Base-by-base conservation (phyloP, 176 grass and related monocot genomes). In the Triticum timopheevii region DNA sequence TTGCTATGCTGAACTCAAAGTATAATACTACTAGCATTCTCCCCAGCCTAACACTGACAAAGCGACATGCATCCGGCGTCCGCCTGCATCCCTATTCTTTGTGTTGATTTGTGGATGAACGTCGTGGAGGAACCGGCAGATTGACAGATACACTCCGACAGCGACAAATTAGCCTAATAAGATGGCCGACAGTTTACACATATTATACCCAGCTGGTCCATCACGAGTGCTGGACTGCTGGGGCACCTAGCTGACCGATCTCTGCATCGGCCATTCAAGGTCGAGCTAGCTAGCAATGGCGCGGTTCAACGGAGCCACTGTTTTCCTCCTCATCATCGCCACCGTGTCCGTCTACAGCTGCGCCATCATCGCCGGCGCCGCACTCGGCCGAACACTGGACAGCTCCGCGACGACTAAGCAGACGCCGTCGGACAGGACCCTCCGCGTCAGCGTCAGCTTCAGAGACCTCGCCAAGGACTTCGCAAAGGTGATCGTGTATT, bases 311-410 rank as follows among this genome's bases (percentile, higher is more conserved):
- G 35, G 69, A 0, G 56, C 38, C 2, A 20, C 82, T 58, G 70
- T 87, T 16, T 62, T 88, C 19, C 80, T 83, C 63, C 23, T 88
- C 80, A 5, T 83, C 17, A 25, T 61, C 35, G 73, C 76, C 8
- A 54, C 86, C 2, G 6, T 78, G 8, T 34, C 25, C 80, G 58
- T 77, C 19, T 83, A 78, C 72, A 65, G 44, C n/a, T 66, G 44
- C 34, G 79, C 79, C 47, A 66, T 87, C 44, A 24, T 87, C 45
- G 73, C n/a, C n/a, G 86, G 80, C 25, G 25, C 74, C 72, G 45
- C 65, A 16, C 62, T 88, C 0, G 86, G 86, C 47, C 71, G 80
- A 5, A 11, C 63, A 12, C 13, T 83, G 7, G 86, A 83, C 6
- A 73, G 70, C 1, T 11, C n/a, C 62, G 33, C 54, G 13, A 61